Conservation (phyloP, 306 rosid genomes). For the Parietaria judaica region DNA sequence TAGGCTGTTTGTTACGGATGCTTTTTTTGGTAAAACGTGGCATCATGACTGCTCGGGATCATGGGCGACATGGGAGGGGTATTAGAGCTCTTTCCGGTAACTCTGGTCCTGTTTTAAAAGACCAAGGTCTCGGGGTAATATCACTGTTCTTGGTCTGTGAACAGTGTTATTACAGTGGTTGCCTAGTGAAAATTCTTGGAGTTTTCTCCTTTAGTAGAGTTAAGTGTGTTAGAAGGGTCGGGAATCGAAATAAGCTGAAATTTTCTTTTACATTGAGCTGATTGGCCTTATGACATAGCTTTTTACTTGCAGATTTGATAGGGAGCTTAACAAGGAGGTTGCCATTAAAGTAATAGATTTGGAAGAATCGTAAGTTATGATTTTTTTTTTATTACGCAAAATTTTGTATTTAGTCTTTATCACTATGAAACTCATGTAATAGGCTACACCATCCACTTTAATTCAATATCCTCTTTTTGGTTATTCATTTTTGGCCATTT, state of each 20-base stretch:
- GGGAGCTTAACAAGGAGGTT: slow-evolving; percentile 77
- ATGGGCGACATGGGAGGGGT: too few relatives aligned
- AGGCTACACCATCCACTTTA: background rate
- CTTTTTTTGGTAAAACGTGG: too few relatives aligned
- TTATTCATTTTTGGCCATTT: background rate
- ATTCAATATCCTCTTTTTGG: background rate
- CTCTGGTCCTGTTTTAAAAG: too few relatives aligned
- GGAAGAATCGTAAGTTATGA: slow-evolving; percentile 90
- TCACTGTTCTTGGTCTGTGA: background rate
- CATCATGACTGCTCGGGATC: too few relatives aligned
- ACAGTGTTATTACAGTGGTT: background rate
- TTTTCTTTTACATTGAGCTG: slow-evolving; percentile 12
- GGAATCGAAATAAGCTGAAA: background rate
- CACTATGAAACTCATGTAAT: background rate
- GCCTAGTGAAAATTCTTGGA: background rate
- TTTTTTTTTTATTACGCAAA: background rate
- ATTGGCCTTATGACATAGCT: background rate
- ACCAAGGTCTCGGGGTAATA: too few relatives aligned
- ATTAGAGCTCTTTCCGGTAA: too few relatives aligned
- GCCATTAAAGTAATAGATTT: slow-evolving; percentile 98
- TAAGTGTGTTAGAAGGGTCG: background rate
- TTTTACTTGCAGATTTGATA: slow-evolving; percentile 69
- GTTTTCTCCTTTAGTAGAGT: background rate
- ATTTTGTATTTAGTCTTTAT: slow-evolving; percentile 1
- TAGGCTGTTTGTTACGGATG: too few relatives aligned